phyloP scores from a whole-genome alignment of 192 early-diverging fungal species.

The Umbelopsis sp. region DNA sequence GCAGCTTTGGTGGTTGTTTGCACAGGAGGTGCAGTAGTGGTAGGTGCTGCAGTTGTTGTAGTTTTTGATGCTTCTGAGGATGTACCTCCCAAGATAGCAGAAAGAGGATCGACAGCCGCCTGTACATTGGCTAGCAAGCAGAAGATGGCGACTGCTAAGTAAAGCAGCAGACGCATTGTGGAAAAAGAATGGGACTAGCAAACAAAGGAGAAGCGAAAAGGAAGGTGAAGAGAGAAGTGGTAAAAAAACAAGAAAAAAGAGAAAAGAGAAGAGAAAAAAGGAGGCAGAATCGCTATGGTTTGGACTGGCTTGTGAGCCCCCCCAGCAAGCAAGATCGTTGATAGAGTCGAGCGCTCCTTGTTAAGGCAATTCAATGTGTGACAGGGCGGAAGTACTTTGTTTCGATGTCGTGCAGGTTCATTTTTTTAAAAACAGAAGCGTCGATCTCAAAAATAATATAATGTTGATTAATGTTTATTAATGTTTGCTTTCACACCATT shows the following conservation, averaged over 20 bases:
- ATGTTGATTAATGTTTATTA: no score
- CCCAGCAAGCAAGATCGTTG: background rate
- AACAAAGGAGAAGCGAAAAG: background rate
- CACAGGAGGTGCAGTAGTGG: background rate
- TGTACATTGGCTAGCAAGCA: background rate
- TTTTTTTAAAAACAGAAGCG: background rate
- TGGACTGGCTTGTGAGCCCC: background rate
- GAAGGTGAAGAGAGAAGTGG: background rate
- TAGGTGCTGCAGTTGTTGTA: background rate
- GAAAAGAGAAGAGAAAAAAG: background rate
- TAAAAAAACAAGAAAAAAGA: background rate
- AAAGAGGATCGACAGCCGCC: background rate
- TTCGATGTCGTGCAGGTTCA: background rate
- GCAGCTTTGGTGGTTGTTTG: background rate
- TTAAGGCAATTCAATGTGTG: constrained; percentile 14
- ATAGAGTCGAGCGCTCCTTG: constrained; percentile 6
- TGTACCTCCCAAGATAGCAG: background rate
- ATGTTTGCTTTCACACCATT: no score
- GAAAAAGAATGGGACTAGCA: constrained; percentile 15
- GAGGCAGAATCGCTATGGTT: background rate
- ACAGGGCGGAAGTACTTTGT: background rate
- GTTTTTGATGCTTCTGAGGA: background rate
- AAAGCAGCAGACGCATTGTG: constrained; percentile 14
- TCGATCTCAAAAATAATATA: no score
- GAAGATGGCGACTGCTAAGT: background rate